Evolutionary conservation across 805 yeast genomes (phyloP).

Genomic region (Metschnikowia anglica): DNA sequence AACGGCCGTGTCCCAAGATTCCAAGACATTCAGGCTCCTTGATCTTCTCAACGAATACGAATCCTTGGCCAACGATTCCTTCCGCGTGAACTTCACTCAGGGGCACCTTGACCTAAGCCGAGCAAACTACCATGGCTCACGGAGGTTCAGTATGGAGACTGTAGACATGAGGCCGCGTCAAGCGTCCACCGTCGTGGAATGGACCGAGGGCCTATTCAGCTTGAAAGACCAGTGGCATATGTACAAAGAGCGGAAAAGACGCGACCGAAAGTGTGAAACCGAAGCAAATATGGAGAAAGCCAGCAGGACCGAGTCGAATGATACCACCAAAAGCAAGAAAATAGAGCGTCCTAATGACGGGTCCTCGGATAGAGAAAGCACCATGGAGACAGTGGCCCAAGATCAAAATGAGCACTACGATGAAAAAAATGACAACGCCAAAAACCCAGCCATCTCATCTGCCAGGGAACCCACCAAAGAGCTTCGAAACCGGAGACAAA

Average conservation of each 20-base stretch:
- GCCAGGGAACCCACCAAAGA: neutral
- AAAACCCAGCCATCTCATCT: neutral
- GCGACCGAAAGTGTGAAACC: neutral
- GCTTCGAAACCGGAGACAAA: neutral
- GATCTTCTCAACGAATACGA: conserved; percentile 37
- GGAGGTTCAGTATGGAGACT: conserved; percentile 39
- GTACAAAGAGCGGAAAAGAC: neutral
- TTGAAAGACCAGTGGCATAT: conserved; percentile 5
- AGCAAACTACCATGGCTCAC: conserved; percentile 41
- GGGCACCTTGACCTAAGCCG: conserved; percentile 45
- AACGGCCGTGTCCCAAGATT: no score
- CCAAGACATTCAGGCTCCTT: conserved; percentile 22
- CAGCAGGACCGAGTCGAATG: neutral
- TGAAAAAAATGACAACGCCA: no score
- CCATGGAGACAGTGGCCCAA: no score
- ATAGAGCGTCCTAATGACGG: neutral
- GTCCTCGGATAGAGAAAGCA: neutral
- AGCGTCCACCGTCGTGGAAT: conserved; percentile 25
- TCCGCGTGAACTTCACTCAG: conserved; percentile 25
- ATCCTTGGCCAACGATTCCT: conserved; percentile 19
- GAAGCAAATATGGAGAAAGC: neutral
- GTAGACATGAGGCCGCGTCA: conserved; percentile 39
- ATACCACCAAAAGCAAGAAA: neutral
- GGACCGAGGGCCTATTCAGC: neutral
- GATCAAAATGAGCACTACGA: no score